These are phyloP conservation scores for Vaccinium myrtillus DNA, from an alignment of 148 eudicot genomes.

Conservation along the genomic window DNA sequence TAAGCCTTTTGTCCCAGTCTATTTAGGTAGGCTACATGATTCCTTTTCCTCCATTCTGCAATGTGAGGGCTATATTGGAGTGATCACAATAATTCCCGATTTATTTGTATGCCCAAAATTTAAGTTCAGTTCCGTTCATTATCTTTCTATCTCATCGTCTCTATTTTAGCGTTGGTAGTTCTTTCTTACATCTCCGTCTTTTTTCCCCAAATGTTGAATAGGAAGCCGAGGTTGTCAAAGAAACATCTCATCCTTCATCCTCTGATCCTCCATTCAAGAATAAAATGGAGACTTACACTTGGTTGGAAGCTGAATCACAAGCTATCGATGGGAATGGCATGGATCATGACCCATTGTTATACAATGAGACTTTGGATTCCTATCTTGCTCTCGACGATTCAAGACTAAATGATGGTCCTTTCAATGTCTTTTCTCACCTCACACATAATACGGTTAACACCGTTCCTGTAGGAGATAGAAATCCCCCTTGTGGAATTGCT, in stretches of 20 bases:
- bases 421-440: conserved; percentile 21
- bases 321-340: conserved; percentile 31
- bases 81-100: background rate
- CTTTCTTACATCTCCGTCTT: background rate
- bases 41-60: background rate
- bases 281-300: conserved; percentile 20
- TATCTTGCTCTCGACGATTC: conserved; percentile 28
- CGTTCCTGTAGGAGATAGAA: conserved; percentile 15
- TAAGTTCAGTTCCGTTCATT: conserved; percentile 11
- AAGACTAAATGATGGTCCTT: conserved; percentile 12
- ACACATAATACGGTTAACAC: conserved; percentile 10
- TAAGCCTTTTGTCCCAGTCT: background rate
- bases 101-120: background rate
- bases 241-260: conserved; percentile 24
- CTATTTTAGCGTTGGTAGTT: background rate
- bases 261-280: conserved; percentile 29
- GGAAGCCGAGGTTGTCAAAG: conserved; percentile 33
- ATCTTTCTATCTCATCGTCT: background rate
- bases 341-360: conserved; percentile 35
- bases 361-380: conserved; percentile 51
- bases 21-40: background rate
- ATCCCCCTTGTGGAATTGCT: conserved; percentile 23
- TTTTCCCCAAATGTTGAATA: conserved; percentile 23
- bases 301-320: conserved; percentile 58
- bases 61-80: background rate